Percentiles rank a stretch among this genome's conserved stretches.
These are phyloP conservation scores for Mortierella sp. DNA, from an alignment of 371 early-diverging fungal species.

Conservation along the genomic window DNA sequence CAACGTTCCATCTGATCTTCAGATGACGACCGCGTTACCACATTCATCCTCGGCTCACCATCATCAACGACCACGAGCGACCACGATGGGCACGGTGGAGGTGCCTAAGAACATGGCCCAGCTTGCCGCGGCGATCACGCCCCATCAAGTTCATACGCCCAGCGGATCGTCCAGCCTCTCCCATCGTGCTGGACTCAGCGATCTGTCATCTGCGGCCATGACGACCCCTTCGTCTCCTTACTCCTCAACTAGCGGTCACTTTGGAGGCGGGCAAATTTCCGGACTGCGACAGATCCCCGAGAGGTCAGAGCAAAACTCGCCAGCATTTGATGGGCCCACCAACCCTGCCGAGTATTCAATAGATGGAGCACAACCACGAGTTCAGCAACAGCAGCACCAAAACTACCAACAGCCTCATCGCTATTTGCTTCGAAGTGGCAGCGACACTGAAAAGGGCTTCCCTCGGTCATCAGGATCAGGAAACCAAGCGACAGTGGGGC, in stretches of 20 bases:
- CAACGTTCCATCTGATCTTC: not conserved
- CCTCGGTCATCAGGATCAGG: constrained; percentile 3
- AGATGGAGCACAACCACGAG: not conserved
- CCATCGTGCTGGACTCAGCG: constrained; percentile 19
- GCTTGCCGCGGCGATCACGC: constrained; percentile 50
- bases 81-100: constrained; percentile 55
- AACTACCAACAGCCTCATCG: constrained; percentile 21
- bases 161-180: constrained; percentile 26
- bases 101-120: constrained; percentile 56
- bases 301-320: constrained; percentile 49
- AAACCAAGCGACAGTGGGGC: too few relatives aligned
- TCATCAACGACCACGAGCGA: constrained; percentile 45
- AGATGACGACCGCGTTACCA: constrained; percentile 5
- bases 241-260: not conserved
- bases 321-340: constrained; percentile 20
- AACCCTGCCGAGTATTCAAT: not conserved
- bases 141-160: constrained; percentile 22
- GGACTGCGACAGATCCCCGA: constrained; percentile 52
- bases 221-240: constrained; percentile 16
- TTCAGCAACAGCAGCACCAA: constrained; percentile 14
- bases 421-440: constrained; percentile 37
- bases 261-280: constrained; percentile 1
- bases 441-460: constrained; percentile 26
- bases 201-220: not conserved
- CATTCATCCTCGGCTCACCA: constrained; percentile 19